Conservation (phyloP, 2,329 filamentous ascomycete genomes). For the Epichloe uncinata region DNA sequence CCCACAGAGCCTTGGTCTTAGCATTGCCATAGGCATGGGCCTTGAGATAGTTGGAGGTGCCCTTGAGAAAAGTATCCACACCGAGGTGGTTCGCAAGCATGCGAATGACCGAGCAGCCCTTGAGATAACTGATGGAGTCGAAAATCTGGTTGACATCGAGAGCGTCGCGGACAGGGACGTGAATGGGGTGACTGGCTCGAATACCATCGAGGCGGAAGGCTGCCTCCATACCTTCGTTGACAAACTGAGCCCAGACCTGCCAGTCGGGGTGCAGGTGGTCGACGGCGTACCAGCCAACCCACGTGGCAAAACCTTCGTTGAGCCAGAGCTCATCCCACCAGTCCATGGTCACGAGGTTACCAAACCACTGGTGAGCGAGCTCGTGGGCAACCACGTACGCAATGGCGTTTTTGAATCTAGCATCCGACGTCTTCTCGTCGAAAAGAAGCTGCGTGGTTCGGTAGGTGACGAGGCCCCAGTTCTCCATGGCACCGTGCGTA, state of each 20-base stretch:
- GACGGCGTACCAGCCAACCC: conserved; percentile 90
- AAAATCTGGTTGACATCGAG: conserved; percentile 97
- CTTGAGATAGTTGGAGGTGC: conserved; percentile 81
- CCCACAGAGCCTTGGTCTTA: conserved; percentile 84
- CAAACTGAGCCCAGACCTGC: conserved; percentile 96
- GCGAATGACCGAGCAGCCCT: conserved; percentile 90
- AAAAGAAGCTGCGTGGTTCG: conserved; percentile 92
- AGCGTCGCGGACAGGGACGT: conserved; percentile 86
- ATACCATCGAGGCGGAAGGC: conserved; percentile 84
- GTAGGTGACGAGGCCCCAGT: conserved; percentile 95
- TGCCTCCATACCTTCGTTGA: conserved; percentile 86
- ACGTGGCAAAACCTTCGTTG: conserved; percentile 94
- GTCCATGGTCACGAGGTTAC: conserved; percentile 91
- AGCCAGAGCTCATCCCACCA: conserved; percentile 94
- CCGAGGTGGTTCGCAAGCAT: conserved; percentile 91
- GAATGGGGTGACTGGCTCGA: conserved; percentile 86
- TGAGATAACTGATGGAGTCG: conserved; percentile 90
- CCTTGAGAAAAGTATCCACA: conserved; percentile 75
- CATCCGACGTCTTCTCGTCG: conserved; percentile 82
- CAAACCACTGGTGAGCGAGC: conserved; percentile 92
- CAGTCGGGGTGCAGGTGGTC: conserved; percentile 91
- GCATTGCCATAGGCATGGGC: conserved; percentile 81
- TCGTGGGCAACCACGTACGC: conserved; percentile 98
- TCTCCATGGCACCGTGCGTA: conserved; percentile 80
- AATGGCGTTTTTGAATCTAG: conserved; percentile 81